Base-by-base conservation (phyloP, 73 alveolate species). In the Blepharisma stoltei region DNA sequence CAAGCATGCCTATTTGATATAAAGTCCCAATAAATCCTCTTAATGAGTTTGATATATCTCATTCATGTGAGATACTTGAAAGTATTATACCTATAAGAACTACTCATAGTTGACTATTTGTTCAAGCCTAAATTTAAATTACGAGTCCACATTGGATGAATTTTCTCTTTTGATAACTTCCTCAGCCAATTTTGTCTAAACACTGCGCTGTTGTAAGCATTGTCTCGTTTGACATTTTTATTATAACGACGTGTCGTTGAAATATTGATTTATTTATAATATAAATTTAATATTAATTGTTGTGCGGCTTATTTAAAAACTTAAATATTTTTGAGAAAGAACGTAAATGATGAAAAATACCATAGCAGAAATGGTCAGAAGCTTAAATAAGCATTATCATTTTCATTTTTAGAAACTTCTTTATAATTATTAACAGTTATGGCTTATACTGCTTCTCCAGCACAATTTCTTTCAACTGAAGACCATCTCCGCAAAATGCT, bases 401-500 rank as follows among this genome's bases (percentile, higher is more conserved):
- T n/a, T n/a, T n/a, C n/a, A n/a, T n/a, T n/a, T 32, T 32, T 32
- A 32, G 41, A 32, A 32, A 32, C 41, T 32, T 32, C 41, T 32
- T 32, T 32, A 32, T 32, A 32, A 32, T 32, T 32, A 32, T 32
- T 3, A 3, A 32, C 41, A 32, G 41, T 32, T 32, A 32, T 32
- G 41, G 41, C 41, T 32, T 32, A 32, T 3, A 32, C 41, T 32
- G 41, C 41, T 32, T 60, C 73, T 9, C 73, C 73, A 20, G 73
- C 73, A 1, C 73, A 60, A 25, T 20, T 14, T 60, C 46, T 60
- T 8, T n/a, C 73, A 4, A 60, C 73, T 25, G 73, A 60, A 60
- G 73, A 60, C 73, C 73, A 60, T 60, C 73, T 60, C 18, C 38
- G 73, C 49, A 60, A 60, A 5, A 60, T 60, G 73, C 23, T 60